A percentile compares a stretch with the other conserved stretches of the same genome.
Conservation (phyloP, 331 rosid genomes). For the Quercus lobata region DNA sequence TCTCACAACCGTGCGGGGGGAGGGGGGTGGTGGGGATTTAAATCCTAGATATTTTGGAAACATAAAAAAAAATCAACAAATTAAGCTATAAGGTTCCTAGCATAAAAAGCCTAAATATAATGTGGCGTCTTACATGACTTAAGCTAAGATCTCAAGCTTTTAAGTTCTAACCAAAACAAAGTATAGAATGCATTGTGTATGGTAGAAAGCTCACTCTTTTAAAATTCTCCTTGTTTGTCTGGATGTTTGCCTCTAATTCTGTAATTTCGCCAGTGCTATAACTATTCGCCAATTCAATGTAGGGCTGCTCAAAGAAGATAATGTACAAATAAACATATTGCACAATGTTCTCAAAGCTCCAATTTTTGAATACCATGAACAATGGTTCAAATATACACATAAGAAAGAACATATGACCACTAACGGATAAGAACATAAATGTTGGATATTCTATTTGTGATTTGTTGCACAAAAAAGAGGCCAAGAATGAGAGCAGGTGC, state of each 20-base stretch:
- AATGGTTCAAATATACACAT: not conserved
- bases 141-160: not conserved
- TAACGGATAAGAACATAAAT: not conserved
- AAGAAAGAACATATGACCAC: not conserved
- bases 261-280: conserved; percentile 53
- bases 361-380: not conserved
- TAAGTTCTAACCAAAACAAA: conserved; percentile 1
- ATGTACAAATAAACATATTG: not conserved
- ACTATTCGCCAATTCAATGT: conserved; percentile 57
- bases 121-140: not conserved
- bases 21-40: too few relatives aligned
- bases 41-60: too few relatives aligned
- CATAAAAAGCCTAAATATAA: not conserved
- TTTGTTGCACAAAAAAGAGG: not conserved
- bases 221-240: conserved; percentile 50
- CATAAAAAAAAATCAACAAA: too few relatives aligned
- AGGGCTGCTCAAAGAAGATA: conserved; percentile 45
- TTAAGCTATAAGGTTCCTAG: too few relatives aligned
- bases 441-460: not conserved
- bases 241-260: conserved; percentile 45
- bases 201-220: conserved; percentile 49
- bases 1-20: too few relatives aligned
- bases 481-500: not conserved
- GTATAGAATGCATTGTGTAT: conserved; percentile 3
- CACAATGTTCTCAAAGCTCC: not conserved